These are phyloP conservation scores for Hirsutella rhossiliensis DNA, from an alignment of 2,329 filamentous ascomycete species.

Conservation along the genomic window DNA sequence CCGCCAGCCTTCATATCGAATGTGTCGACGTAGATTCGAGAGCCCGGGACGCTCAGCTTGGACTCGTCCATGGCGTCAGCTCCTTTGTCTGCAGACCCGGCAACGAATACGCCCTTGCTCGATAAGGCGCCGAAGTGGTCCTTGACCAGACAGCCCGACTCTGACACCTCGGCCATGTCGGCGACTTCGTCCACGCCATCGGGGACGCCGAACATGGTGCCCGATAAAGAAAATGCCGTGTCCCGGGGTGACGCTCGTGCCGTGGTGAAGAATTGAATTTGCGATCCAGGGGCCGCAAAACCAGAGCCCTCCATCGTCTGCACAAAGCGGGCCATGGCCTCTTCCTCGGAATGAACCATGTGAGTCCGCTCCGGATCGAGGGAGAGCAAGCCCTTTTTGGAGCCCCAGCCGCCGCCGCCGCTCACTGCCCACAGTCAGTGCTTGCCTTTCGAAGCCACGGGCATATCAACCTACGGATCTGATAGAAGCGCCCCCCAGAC, in stretches of 20 bases:
- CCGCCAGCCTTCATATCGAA: too few species aligned
- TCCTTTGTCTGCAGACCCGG: conserved; percentile 8
- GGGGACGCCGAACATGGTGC: conserved; percentile 21
- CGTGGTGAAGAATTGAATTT: conserved; percentile 52
- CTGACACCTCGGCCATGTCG: neutral
- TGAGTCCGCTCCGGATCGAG: conserved; percentile 57
- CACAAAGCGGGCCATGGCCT: conserved; percentile 42
- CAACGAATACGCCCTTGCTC: conserved; percentile 45
- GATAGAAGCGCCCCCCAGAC: conserved; percentile 32
- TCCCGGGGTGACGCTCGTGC: conserved; percentile 14
- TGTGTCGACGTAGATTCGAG: conserved; percentile 8
- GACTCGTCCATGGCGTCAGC: conserved; percentile 8
- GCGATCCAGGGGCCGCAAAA: conserved; percentile 50
- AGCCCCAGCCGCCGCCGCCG: conserved; percentile 76
- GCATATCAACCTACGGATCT: conserved; percentile 16
- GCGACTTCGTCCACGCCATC: conserved; percentile 5
- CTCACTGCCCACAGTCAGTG: conserved; percentile 38
- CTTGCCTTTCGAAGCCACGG: neutral
- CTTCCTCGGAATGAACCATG: conserved; percentile 30
- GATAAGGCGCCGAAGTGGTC: conserved; percentile 51
- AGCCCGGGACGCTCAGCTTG: conserved; percentile 23
- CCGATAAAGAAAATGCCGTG: conserved; percentile 6
- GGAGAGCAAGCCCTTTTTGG: conserved; percentile 66
- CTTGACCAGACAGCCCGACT: conserved; percentile 2
- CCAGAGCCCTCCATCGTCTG: conserved; percentile 32